Conservation (phyloP, 2,329 filamentous ascomycete species). For the Botryotinia convoluta region DNA sequence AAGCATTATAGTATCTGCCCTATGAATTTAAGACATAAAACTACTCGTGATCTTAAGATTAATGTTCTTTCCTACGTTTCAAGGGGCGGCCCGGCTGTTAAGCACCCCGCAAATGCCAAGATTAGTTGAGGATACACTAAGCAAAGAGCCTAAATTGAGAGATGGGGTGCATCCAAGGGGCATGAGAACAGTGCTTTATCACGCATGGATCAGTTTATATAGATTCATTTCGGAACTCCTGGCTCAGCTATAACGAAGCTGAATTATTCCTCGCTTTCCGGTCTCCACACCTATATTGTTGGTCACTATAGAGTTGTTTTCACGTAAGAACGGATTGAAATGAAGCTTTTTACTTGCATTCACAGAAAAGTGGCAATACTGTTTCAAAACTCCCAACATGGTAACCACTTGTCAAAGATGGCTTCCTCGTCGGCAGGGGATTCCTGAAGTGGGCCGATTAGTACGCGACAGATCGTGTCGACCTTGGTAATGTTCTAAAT, state of each 20-base stretch:
- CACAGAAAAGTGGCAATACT: not conserved
- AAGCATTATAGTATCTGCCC: not conserved
- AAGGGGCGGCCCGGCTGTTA: not conserved
- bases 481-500: not conserved
- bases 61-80: not conserved
- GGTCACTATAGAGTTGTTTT: not conserved
- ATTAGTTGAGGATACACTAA: not conserved
- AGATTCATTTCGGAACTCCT: not conserved
- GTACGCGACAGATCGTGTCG: not conserved
- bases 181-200: not conserved
- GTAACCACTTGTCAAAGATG: not conserved
- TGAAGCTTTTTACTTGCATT: not conserved
- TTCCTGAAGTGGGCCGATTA: not conserved
- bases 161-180: not conserved
- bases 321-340: not conserved
- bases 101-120: conserved; percentile 10
- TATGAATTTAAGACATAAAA: not conserved
- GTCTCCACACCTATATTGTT: no score
- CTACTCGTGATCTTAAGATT: not conserved
- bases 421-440: not conserved
- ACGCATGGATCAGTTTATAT: not conserved
- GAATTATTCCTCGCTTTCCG: not conserved
- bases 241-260: not conserved
- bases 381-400: not conserved
- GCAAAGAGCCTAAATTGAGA: conserved; percentile 9